These are phyloP conservation scores for Gossypium davidsonii DNA, from an alignment of 441 rosid species.

Conservation along the genomic window DNA sequence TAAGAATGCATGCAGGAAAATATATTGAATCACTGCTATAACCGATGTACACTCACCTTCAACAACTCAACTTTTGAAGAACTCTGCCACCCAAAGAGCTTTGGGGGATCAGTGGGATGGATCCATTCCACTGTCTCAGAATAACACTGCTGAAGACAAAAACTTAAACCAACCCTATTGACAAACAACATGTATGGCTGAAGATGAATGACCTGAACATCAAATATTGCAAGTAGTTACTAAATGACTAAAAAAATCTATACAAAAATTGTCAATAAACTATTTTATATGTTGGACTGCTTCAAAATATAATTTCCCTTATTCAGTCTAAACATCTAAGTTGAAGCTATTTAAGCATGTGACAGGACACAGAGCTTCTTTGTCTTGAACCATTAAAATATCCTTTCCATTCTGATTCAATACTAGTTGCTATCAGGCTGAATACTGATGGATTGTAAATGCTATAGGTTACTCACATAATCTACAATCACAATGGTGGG, in stretches of 20 bases:
- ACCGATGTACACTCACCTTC: constrained; percentile 32
- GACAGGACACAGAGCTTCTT: constrained; percentile 2
- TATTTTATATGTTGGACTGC: background rate
- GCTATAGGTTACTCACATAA: background rate
- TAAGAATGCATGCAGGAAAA: background rate
- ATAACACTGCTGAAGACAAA: constrained; percentile 88
- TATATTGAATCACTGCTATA: background rate
- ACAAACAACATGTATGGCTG: constrained; percentile 85
- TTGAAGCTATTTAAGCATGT: constrained; percentile 1
- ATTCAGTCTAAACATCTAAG: background rate
- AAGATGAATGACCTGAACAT: constrained; percentile 82
- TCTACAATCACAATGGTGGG: background rate
- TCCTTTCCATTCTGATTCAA: constrained; percentile 1
- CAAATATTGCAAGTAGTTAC: constrained; percentile 19
- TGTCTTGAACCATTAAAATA: constrained; percentile 4
- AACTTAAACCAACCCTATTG: constrained; percentile 69
- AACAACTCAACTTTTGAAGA: constrained; percentile 57
- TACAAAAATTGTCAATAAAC: constrained; percentile 5
- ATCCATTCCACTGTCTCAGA: constrained; percentile 78
- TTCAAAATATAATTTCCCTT: constrained; percentile 1
- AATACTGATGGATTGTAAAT: background rate
- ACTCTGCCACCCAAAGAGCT: constrained; percentile 74
- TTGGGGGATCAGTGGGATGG: constrained; percentile 88
- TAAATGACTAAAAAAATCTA: constrained; percentile 7
- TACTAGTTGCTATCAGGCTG: background rate